Percentiles rank a stretch among this genome's conserved stretches.
These are phyloP conservation scores for Erodium trifolium DNA, from an alignment of 441 rosid species.

Conservation along the genomic window DNA sequence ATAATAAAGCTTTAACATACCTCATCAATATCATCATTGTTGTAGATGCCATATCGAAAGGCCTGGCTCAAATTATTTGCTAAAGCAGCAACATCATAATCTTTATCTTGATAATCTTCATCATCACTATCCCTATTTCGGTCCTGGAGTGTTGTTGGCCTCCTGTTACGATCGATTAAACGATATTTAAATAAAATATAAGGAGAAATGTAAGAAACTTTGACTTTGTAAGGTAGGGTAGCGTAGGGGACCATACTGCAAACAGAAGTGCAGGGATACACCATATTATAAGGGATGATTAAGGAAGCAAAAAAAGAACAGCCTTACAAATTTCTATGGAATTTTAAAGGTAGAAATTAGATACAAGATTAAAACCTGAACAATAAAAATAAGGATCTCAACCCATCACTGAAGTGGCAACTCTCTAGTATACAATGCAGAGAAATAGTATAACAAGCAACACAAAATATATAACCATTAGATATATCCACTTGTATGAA, in stretches of 20 bases:
- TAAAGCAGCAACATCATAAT: conserved; percentile 88
- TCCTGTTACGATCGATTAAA: conserved; percentile 42
- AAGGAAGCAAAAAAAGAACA: not conserved
- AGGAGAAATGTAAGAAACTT: not conserved
- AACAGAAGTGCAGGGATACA: not conserved
- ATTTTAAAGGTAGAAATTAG: not conserved
- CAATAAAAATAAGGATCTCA: not conserved
- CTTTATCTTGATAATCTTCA: conserved; percentile 91
- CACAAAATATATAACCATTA: not conserved
- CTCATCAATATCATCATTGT: conserved; percentile 75
- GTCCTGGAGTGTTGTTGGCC: conserved; percentile 82
- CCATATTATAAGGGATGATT: not conserved
- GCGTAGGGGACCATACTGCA: not conserved
- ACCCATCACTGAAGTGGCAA: not conserved
- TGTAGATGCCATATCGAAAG: conserved; percentile 75
- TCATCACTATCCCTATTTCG: conserved; percentile 88
- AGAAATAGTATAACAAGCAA: not conserved
- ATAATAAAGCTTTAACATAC: conserved; percentile 21
- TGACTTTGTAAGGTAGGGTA: conserved; percentile 6
- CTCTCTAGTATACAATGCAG: not conserved
- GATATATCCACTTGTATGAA: not conserved
- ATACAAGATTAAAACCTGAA: not conserved
- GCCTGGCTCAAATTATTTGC: conserved; percentile 94
- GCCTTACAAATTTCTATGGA: not conserved
- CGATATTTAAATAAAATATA: conserved; percentile 7